Evolutionary conservation across 495 filamentous ascomycete genomes (phyloP).

Genomic region (Tuber umbilicatum): DNA sequence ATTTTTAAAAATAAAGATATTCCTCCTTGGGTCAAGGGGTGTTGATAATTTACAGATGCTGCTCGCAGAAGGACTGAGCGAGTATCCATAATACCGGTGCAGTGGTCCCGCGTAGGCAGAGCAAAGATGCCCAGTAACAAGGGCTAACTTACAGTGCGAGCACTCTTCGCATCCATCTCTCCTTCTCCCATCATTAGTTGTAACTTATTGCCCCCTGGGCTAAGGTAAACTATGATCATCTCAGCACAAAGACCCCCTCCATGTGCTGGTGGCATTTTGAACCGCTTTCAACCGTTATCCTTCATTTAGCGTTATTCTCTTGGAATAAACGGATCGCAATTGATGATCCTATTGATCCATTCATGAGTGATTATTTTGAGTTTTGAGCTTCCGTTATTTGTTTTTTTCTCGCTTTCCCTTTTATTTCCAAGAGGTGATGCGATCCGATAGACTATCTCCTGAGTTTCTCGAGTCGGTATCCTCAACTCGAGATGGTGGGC

Average conservation of each 20-base stretch:
- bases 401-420: background rate
- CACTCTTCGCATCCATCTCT: background rate
- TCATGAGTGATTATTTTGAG: background rate
- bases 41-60: background rate
- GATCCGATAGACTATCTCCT: conserved; percentile 2
- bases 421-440: background rate
- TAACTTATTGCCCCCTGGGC: no score
- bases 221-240: conserved; percentile 3
- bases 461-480: conserved; percentile 5
- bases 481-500: conserved; percentile 5
- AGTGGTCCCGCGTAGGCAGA: background rate
- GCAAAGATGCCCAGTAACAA: background rate
- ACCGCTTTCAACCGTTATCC: background rate
- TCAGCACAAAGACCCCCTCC: background rate
- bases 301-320: background rate
- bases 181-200: background rate
- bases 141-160: background rate
- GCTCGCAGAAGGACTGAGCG: background rate
- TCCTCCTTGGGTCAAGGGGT: background rate
- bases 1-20: background rate
- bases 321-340: background rate
- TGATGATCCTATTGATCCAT: conserved; percentile 3
- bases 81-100: background rate
- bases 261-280: background rate
- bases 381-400: background rate